Percentiles rank a stretch among this genome's conserved stretches.
phyloP scores from a whole-genome alignment of 768 basidiomycete species.

The Termitomyces heimii region DNA sequence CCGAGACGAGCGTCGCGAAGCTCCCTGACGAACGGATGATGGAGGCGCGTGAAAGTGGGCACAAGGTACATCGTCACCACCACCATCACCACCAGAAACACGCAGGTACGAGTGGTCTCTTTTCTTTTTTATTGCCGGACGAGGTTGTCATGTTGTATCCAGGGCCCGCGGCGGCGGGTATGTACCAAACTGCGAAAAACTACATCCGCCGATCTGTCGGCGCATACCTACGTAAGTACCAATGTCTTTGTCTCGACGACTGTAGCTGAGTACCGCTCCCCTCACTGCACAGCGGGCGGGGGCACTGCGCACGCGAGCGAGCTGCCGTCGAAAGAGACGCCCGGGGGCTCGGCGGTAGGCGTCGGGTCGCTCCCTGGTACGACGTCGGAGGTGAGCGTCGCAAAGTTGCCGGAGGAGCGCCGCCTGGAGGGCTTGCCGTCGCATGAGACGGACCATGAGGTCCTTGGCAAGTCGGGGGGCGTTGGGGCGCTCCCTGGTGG shows the following conservation, averaged over 20 bases:
- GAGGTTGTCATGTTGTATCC: too few species aligned
- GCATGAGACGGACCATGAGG: conserved; percentile 8
- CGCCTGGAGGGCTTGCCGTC: conserved; percentile 10
- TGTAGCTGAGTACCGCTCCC: too few species aligned
- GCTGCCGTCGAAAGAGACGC: conserved; percentile 11
- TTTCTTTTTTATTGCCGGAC: too few species aligned
- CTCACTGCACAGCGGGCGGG: not conserved
- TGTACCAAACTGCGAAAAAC: conserved; percentile 2
- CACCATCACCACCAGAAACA: not conserved
- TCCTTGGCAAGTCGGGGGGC: conserved; percentile 10
- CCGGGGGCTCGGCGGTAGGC: conserved; percentile 24
- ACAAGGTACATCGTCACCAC: not conserved
- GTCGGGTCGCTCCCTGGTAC: conserved; percentile 46
- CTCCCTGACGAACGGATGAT: conserved; percentile 37
- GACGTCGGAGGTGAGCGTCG: conserved; percentile 37
- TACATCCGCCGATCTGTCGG: conserved; percentile 3
- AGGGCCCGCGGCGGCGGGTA: not conserved
- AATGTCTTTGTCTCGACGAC: too few species aligned
- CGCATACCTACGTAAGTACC: conserved; percentile 4
- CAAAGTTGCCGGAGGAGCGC: conserved; percentile 44
- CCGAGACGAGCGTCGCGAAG: conserved; percentile 37
- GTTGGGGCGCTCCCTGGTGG: conserved; percentile 13
- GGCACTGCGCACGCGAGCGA: not conserved
- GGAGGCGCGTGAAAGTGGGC: not conserved
- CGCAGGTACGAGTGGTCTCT: not conserved